Percentiles rank a stretch among this genome's conserved stretches.
phyloP scores from a whole-genome alignment of 1,284 basidiomycete genomes.

The Macrocystidia cucumis region DNA sequence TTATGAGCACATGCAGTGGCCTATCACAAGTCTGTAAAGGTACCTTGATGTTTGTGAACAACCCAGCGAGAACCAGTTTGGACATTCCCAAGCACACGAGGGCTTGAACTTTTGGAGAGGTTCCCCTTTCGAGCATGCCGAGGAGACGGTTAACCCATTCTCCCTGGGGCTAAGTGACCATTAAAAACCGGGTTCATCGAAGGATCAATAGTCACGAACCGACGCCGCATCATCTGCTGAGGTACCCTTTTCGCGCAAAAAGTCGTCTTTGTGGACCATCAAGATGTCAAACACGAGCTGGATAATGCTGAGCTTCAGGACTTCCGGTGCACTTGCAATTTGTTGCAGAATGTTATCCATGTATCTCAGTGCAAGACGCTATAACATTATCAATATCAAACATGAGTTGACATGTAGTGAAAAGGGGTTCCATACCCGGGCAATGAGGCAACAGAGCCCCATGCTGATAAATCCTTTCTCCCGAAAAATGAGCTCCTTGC shows the following conservation, averaged over 20 bases:
- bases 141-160: conserved; percentile 55
- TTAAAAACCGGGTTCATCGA: conserved; percentile 3
- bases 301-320: conserved; percentile 62
- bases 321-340: conserved; percentile 53
- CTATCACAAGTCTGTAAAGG: not conserved
- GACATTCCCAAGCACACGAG: conserved; percentile 71
- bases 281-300: conserved; percentile 81
- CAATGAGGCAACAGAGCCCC: conserved; percentile 85
- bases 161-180: conserved; percentile 26
- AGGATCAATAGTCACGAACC: not conserved
- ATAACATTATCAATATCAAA: conserved; percentile 2
- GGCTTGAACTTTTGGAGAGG: conserved; percentile 63
- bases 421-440: conserved; percentile 34
- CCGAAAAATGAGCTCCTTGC: conserved; percentile 69
- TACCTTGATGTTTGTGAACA: conserved; percentile 34
- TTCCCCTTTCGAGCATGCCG: conserved; percentile 50
- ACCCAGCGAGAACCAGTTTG: conserved; percentile 78
- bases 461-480: conserved; percentile 79
- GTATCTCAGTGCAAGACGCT: conserved; percentile 60
- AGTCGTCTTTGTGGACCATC: conserved; percentile 70
- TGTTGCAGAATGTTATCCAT: conserved; percentile 71
- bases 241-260: conserved; percentile 32
- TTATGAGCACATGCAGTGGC: not conserved
- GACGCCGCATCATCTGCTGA: conserved; percentile 13
- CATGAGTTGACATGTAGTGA: not conserved